A percentile compares a stretch with the other conserved stretches of the same genome.
Evolutionary conservation across 331 rosid species (phyloP).

Genomic region (Acacia concinna): DNA sequence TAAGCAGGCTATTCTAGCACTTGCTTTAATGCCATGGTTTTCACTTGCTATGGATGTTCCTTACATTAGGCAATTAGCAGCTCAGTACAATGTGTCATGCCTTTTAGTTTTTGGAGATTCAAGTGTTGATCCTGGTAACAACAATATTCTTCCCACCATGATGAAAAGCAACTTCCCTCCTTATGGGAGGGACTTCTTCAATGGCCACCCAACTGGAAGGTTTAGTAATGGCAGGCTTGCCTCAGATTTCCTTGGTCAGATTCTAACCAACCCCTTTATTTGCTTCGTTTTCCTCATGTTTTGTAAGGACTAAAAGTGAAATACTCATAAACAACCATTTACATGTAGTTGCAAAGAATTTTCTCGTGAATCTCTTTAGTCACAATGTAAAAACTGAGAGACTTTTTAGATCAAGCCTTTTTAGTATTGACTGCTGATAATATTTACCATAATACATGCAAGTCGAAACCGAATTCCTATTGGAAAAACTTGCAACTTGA

Average conservation of each 20-base stretch:
- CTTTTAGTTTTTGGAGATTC: constrained; percentile 78
- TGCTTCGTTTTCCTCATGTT: neutral
- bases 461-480: too few species aligned
- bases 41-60: constrained; percentile 32
- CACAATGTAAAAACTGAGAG: neutral
- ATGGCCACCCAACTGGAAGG: constrained; percentile 66
- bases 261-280: neutral
- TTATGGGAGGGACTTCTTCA: constrained; percentile 71
- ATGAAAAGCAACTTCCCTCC: constrained; percentile 74
- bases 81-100: constrained; percentile 41
- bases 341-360: neutral
- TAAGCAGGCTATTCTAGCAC: constrained; percentile 9
- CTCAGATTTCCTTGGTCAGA: constrained; percentile 75
- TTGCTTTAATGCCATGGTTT: constrained; percentile 33
- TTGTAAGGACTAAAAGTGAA: neutral
- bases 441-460: neutral
- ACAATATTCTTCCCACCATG: constrained; percentile 57
- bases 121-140: constrained; percentile 83
- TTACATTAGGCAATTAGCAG: constrained; percentile 27
- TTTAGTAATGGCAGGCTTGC: constrained; percentile 72
- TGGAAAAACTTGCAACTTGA: neutral
- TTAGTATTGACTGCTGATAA: too few species aligned
- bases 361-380: neutral
- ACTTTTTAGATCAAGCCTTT: neutral
- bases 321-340: neutral